Base-by-base conservation (phyloP, 257 asterid species). In the Solanum lycopersicoides region DNA sequence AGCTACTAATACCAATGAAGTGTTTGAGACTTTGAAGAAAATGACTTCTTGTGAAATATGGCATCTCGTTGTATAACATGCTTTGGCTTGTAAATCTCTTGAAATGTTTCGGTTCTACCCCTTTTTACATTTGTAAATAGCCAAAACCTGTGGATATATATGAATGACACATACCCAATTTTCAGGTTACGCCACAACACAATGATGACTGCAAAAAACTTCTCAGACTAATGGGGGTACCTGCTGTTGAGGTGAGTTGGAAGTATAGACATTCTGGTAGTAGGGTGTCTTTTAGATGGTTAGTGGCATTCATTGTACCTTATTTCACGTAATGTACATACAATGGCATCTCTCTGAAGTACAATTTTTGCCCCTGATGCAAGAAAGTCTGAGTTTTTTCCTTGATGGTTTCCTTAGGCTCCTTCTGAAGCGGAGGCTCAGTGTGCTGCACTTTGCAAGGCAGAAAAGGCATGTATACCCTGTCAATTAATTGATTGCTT, bases 401-500 rank as follows among this genome's bases (percentile, higher is more conserved):
- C n/a, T 41, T 85, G 83, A 60, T 87, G 86, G 79, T 79, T 88
- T 90, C 73, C 66, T 50, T 86, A 97, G 99, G 99, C 99, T 91
- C 98, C 99, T 90, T 93, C 97, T 84, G 99, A 97, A 94, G 99
- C 99, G 84, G 99, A 96, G 92, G 99, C 99, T 71, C 94, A 96
- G 89, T 97, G 99, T 95, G 98, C 98, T 32, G 93, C 94, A 83
- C 98, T 97, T 88, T 97, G 99, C 92, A 95, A 91, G 91, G 85
- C 91, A 82, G 96, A 86, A 87, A 90, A 95, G 96, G 99, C 91
- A 92, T 63, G 88, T 73, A 86, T 90, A 35, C 60, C 84, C n/a
- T 88, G 74, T 89, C 69, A 69, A 89, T 65, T 88, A 76, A 76
- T 87, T 68, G 83, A 85, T 44, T 87, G 85, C 45, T 39, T 37